A percentile compares a stretch with the other conserved stretches of the same genome.
phyloP scores from a whole-genome alignment of 139 green algal genomes.

The Yamagishiella unicocca region DNA sequence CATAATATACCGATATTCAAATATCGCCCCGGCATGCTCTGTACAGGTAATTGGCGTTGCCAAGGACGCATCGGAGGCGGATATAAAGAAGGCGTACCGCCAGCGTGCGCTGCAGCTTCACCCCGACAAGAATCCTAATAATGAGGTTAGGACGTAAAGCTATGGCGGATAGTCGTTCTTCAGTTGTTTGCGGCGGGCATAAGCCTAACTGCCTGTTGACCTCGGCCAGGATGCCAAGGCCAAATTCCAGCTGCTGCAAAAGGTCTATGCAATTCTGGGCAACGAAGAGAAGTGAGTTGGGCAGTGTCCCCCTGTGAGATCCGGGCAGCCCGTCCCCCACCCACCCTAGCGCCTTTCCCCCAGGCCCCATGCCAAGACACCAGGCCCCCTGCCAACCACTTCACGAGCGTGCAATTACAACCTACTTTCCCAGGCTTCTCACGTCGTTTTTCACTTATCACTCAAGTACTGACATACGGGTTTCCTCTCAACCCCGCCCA shows the following conservation, averaged over 20 bases:
- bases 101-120: conserved; percentile 90
- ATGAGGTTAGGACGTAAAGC: conserved; percentile 5
- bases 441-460: too few species aligned
- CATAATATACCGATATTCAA: neutral
- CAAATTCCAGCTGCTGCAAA: conserved; percentile 93
- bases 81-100: conserved; percentile 91
- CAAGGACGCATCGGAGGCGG: conserved; percentile 66
- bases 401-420: too few species aligned
- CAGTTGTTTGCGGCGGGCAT: too few species aligned
- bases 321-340: neutral
- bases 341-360: neutral
- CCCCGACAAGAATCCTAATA: conserved; percentile 90
- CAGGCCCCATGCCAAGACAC: neutral
- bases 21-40: neutral
- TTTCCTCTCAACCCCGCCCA: too few species aligned
- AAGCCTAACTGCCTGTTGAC: too few species aligned
- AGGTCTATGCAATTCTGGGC: conserved; percentile 88
- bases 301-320: too few species aligned
- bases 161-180: too few species aligned
- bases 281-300: conserved; percentile 88
- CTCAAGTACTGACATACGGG: too few species aligned
- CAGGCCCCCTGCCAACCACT: neutral
- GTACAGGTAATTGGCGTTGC: conserved; percentile 76
- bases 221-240: conserved; percentile 67
- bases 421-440: too few species aligned